Base-by-base conservation (phyloP, 1,139 yeast species). In the Pichia sp. region DNA sequence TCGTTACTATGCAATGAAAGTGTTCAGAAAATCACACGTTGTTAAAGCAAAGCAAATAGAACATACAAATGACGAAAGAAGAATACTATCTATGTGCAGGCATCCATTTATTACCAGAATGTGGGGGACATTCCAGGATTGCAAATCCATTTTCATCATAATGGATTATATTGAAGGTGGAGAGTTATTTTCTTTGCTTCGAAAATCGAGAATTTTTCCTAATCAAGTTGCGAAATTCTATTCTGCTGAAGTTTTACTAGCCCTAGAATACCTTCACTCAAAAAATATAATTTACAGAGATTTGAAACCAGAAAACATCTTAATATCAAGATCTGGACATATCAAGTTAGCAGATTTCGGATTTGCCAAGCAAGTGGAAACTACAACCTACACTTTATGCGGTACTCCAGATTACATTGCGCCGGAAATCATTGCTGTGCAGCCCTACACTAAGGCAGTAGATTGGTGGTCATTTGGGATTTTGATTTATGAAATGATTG, bases 381-480 rank as follows among this genome's bases (percentile, higher is more conserved):
- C 81, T 26, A 82, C 78, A 30, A 80, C 85, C 6, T 80, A 80
- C 72, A 80, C 85, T 1, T 72, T 80, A 56, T 80, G 85, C 69
- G 85, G 85, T 46, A 80, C 85, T 0, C 85, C 85, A 0, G 85
- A 80, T 65, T 80, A 80, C 63, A 80, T 80, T 53, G 85, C 85
- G 0, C 85, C 85, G 1, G 85, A 80, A 64, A 83, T 80, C 41
- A 78, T 80, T 50, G 78, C 83, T 13, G 79, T 83, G 40, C 80
- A 80, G 61, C 83, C 84, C 2, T 80, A 80, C 64, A 80, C 80
- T 63, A 79, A 79, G 60, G 78, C 83, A 2, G 84, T 80, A 13
- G 85, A 80, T 64, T 80, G 83, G 83, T 80, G 85, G 85, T 77
- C 82, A 3, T 73, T 80, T 60, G 85, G 85, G 18, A 79, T 80